phyloP scores from a whole-genome alignment of 148 eudicot genomes.

The Nyssa sinensis region DNA sequence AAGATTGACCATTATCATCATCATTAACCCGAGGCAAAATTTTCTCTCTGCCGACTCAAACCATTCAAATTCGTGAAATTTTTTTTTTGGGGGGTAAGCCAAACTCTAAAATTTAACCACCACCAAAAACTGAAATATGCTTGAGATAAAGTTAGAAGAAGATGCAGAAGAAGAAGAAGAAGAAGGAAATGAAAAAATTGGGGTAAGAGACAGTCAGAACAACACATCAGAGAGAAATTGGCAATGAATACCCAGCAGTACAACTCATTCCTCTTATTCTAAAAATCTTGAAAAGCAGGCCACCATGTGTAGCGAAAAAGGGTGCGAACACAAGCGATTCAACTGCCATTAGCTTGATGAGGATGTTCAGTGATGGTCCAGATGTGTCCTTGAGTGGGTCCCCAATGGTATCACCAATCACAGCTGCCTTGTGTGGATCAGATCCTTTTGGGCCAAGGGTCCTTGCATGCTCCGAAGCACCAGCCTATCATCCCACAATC shows the following conservation, averaged over 20 bases:
- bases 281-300: constrained; percentile 83
- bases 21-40: constrained; percentile 7
- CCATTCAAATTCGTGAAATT: too few relatives aligned
- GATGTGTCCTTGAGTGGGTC: constrained; percentile 98
- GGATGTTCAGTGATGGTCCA: constrained; percentile 87
- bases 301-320: constrained; percentile 92
- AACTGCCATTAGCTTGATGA: constrained; percentile 95
- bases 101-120: neutral
- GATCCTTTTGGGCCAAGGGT: constrained; percentile 85
- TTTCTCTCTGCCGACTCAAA: neutral
- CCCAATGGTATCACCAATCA: constrained; percentile 88
- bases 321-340: constrained; percentile 95
- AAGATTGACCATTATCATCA: constrained; percentile 4
- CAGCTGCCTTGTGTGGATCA: constrained; percentile 89
- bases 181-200: neutral
- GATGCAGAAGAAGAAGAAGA: neutral
- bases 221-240: constrained; percentile 1
- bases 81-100: too few relatives aligned
- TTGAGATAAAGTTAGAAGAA: neutral
- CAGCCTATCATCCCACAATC: constrained; percentile 49
- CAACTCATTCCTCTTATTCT: constrained; percentile 8
- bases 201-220: neutral
- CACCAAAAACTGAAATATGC: neutral
- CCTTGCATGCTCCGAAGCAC: constrained; percentile 75
- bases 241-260: neutral